Evolutionary conservation across 345 rosid species (phyloP).

Genomic region (Microthlaspi erraticum): DNA sequence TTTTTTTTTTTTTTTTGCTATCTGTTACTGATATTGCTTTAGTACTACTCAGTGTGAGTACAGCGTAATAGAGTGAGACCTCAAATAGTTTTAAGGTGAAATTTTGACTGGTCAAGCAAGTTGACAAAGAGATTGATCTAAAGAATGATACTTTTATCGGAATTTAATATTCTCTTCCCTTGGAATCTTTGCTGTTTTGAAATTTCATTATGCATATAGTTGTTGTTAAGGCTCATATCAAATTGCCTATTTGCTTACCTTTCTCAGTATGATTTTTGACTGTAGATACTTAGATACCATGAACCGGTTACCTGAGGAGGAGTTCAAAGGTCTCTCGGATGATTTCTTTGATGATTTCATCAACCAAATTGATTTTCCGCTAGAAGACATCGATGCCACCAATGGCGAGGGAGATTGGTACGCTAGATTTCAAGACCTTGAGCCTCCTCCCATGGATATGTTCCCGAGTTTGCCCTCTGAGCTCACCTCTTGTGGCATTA

Average conservation of each 20-base stretch:
- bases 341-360: conserved; percentile 67
- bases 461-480: conserved; percentile 50
- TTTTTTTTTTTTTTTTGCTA: not conserved
- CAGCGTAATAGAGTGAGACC: conserved; percentile 4
- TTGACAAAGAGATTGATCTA: conserved; percentile 7
- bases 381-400: conserved; percentile 59
- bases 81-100: not conserved
- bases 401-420: conserved; percentile 65
- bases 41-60: conserved; percentile 2
- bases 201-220: not conserved
- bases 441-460: conserved; percentile 66
- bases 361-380: conserved; percentile 58
- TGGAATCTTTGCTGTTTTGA: not conserved
- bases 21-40: not conserved
- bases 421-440: conserved; percentile 60
- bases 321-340: conserved; percentile 57
- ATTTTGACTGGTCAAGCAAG: not conserved
- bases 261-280: not conserved
- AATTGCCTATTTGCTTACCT: not conserved
- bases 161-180: not conserved
- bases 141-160: too few species aligned
- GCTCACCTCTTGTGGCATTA: conserved; percentile 32
- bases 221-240: not conserved
- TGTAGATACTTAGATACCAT: conserved; percentile 29
- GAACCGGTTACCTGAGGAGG: conserved; percentile 61